Conservation (phyloP, 208 protist species). For the Acanthamoeba triangularis region DNA sequence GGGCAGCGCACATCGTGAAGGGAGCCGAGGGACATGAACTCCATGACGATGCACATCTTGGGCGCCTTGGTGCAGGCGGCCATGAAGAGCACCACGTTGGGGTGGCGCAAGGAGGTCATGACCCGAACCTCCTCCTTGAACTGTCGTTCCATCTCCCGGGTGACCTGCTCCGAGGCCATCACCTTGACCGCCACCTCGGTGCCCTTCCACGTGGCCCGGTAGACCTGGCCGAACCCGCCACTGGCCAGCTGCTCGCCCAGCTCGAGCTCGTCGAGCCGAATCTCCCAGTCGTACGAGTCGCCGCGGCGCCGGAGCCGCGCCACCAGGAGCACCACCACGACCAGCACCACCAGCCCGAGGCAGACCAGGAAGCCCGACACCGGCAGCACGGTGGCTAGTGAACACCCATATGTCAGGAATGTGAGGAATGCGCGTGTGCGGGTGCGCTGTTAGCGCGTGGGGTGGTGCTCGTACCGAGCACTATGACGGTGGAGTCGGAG, state of each 20-base stretch:
- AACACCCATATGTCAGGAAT: no score
- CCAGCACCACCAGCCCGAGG: neutral
- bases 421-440: no score
- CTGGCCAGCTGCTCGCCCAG: neutral
- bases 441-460: neutral
- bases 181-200: neutral
- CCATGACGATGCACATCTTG: conserved; percentile 19
- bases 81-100: conserved; percentile 86
- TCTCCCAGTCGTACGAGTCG: neutral
- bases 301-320: neutral
- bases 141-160: neutral
- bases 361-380: neutral
- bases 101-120: conserved; percentile 82
- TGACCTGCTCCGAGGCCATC: neutral
- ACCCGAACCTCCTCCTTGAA: conserved; percentile 41
- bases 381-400: neutral
- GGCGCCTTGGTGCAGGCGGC: conserved; percentile 71
- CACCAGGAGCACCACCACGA: neutral
- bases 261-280: neutral
- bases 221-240: neutral
- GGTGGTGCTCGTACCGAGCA: neutral
- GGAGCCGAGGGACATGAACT: neutral
- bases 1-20: neutral
- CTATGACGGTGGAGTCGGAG: neutral
- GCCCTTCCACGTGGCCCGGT: neutral